These are phyloP conservation scores for Canna indica DNA, from an alignment of 176 grass and related monocot genomes.

Conservation along the genomic window DNA sequence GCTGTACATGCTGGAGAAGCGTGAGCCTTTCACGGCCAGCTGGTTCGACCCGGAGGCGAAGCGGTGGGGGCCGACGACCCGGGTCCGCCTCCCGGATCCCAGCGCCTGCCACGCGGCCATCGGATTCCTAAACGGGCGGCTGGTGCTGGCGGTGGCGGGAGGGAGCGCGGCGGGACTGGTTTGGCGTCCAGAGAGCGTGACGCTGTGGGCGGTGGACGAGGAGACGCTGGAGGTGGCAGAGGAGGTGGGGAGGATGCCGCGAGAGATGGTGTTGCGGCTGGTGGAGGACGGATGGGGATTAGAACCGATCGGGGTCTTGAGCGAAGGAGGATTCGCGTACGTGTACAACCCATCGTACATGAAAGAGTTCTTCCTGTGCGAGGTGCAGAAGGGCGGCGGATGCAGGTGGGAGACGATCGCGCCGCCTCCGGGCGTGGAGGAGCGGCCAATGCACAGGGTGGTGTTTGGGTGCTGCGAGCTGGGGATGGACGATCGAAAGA, in stretches of 20 bases:
- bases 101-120: slow-evolving; percentile 29
- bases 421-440: slow-evolving; percentile 29
- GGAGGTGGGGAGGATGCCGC: slow-evolving; percentile 34
- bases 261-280: slow-evolving; percentile 39
- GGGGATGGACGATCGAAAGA: slow-evolving; percentile 31
- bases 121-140: slow-evolving; percentile 23
- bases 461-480: slow-evolving; percentile 56
- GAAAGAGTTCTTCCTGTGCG: slow-evolving; percentile 52
- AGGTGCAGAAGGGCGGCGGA: not conserved
- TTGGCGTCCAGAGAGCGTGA: slow-evolving; percentile 23
- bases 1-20: slow-evolving; percentile 46
- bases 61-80: slow-evolving; percentile 44
- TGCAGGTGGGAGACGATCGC: slow-evolving; percentile 75
- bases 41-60: slow-evolving; percentile 59
- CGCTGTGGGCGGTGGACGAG: slow-evolving; percentile 54
- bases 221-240: slow-evolving; percentile 29
- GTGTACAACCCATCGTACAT: slow-evolving; percentile 70
- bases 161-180: slow-evolving; percentile 13
- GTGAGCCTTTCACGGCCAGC: slow-evolving; percentile 36
- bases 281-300: slow-evolving; percentile 21
- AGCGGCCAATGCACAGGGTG: slow-evolving; percentile 24
- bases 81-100: slow-evolving; percentile 19
- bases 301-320: slow-evolving; percentile 44
- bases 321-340: slow-evolving; percentile 48
- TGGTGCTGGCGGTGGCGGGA: slow-evolving; percentile 51